Conservation (phyloP, 2,329 filamentous ascomycete genomes). For the Hypoxylon sp. region DNA sequence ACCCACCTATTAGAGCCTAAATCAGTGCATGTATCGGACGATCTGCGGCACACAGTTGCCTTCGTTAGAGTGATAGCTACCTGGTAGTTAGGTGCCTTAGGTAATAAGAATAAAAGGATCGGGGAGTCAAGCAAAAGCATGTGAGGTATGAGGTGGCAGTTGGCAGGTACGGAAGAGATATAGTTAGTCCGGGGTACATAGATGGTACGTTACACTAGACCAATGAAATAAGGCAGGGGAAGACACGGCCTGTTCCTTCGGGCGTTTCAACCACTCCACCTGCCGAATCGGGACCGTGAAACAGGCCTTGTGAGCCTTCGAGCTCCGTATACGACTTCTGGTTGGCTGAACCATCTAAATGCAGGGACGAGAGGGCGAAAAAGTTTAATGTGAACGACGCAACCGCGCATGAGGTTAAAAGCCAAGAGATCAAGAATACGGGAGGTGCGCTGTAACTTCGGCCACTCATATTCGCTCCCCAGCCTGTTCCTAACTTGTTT, state of each 20-base stretch:
- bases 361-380: conserved; percentile 43
- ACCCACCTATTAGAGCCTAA: conserved; percentile 6
- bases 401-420: conserved; percentile 27
- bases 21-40: neutral
- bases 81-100: neutral
- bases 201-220: conserved; percentile 48
- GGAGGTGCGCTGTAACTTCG: conserved; percentile 49
- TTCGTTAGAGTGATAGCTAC: neutral
- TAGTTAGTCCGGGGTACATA: conserved; percentile 43
- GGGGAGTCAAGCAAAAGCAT: neutral
- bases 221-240: conserved; percentile 27
- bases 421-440: conserved; percentile 36
- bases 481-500: conserved; percentile 23
- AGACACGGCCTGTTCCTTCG: conserved; percentile 41
- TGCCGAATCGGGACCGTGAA: conserved; percentile 48
- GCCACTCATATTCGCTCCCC: conserved; percentile 33
- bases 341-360: conserved; percentile 45
- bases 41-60: conserved; percentile 19
- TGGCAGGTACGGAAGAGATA: conserved; percentile 9
- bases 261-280: conserved; percentile 51
- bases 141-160: neutral
- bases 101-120: neutral
- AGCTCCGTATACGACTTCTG: conserved; percentile 20
- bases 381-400: conserved; percentile 32
- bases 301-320: conserved; percentile 29